Evolutionary conservation across 352 stramenopile species (phyloP), one percentile per base, ranked within the genome.

Genomic region (Achlya hypogyna): DNA sequence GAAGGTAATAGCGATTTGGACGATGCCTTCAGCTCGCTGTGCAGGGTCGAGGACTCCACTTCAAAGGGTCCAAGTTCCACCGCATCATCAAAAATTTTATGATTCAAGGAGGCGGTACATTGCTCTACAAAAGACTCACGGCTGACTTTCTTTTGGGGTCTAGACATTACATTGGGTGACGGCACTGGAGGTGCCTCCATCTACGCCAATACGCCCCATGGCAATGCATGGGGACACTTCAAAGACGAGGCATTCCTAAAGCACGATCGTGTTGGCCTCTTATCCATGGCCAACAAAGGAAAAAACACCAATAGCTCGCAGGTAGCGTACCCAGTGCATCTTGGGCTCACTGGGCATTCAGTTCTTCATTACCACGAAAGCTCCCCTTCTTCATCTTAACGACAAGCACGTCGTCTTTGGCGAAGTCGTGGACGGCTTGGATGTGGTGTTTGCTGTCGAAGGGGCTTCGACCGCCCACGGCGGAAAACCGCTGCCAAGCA

Each of bases 391-490:
- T 22, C 89, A 97, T 70, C 77, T 98, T 31, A 87, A 98, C 78
- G 81, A 83, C 16, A 98, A 98, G 72, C 93, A 98, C 76, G 91
- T 98, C 35, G 89, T 98, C 10, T 98, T 98, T 78, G 92, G 92
- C 28, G 77, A 93, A 65, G 93, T 98, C 14, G 67, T 73, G 20
- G 16, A 68, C 34, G 60, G 60, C 14, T 95, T 96, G 80, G 89
- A 97, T 32, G 69, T 97, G 29, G 86, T 98, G 5, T 69, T 78
- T 52, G 78, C 81, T 34, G 95, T 98, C 75, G 92, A 98, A 74
- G 69, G 75, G 51, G 74, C 74, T 18, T 31, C 78, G 4, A 83
- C 72, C 20, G 75, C 73, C 58, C 38, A 54, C 14, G 72, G 52
- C 31, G 80, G 93, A 69, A 89, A 87, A 69, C 86, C 87, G 27